phyloP scores from a whole-genome alignment of 257 asterid species.

The Solanum chiquidenum region DNA sequence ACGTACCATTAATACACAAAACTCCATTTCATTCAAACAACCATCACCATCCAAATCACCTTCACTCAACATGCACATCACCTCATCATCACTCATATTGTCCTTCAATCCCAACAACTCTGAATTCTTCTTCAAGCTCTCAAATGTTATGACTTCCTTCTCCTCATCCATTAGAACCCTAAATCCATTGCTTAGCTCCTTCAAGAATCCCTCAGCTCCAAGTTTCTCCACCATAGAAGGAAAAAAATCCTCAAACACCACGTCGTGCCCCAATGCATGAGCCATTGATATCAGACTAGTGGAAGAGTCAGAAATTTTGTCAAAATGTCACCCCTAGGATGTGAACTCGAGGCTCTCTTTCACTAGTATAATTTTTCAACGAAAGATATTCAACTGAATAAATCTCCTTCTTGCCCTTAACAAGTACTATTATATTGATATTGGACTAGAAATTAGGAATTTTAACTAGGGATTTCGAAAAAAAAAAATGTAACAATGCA shows the following conservation, averaged over 20 bases:
- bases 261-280: not conserved
- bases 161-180: conserved; percentile 39
- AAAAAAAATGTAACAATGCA: not conserved
- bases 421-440: not conserved
- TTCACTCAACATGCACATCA: conserved; percentile 44
- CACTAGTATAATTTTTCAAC: not conserved
- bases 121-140: conserved; percentile 52
- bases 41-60: conserved; percentile 77
- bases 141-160: conserved; percentile 45
- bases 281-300: not conserved
- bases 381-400: not conserved
- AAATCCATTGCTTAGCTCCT: conserved; percentile 62
- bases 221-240: conserved; percentile 73
- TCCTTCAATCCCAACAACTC: conserved; percentile 26
- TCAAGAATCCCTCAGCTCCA: conserved; percentile 55
- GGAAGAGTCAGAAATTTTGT: not conserved
- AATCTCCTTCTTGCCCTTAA: not conserved
- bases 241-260: conserved; percentile 52
- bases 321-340: not conserved
- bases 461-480: not conserved
- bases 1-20: conserved; percentile 70
- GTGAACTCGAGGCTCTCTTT: not conserved
- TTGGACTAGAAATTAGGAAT: not conserved
- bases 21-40: conserved; percentile 44
- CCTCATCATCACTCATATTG: conserved; percentile 35